These are phyloP conservation scores for Penicillium goetzii DNA, from an alignment of 495 filamentous ascomycete species.

Conservation along the genomic window DNA sequence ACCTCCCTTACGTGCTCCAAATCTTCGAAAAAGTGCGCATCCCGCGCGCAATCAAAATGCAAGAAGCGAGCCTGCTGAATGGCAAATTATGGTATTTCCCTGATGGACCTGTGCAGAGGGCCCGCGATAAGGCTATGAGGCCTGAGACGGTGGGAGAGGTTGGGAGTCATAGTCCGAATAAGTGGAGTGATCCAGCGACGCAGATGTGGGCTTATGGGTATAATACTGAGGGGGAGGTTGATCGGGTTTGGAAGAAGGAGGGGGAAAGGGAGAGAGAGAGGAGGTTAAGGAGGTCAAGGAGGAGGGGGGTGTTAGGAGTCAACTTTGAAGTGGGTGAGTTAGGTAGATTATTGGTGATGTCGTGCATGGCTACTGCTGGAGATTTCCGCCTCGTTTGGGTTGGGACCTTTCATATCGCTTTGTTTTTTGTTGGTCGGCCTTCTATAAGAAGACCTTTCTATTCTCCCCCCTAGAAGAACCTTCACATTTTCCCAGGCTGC, in stretches of 20 bases:
- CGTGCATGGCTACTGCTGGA: neutral
- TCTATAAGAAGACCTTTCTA: too few species aligned
- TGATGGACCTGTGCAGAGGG: slow-evolving; percentile 48
- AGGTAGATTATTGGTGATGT: neutral
- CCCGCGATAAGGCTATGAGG: slow-evolving; percentile 48
- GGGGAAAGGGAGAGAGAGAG: too few species aligned
- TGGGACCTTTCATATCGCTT: too few species aligned
- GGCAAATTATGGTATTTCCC: slow-evolving; percentile 50
- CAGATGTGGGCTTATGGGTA: slow-evolving; percentile 52
- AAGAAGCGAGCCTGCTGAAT: slow-evolving; percentile 42
- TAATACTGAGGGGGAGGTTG: slow-evolving; percentile 46
- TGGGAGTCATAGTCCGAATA: slow-evolving; percentile 47
- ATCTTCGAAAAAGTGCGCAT: slow-evolving; percentile 39
- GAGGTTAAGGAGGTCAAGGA: too few species aligned
- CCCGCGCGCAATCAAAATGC: slow-evolving; percentile 34
- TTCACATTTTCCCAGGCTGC: too few species aligned
- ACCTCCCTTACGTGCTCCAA: slow-evolving; percentile 21
- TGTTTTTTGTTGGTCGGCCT: too few species aligned
- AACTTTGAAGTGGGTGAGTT: neutral
- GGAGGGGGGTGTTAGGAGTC: neutral
- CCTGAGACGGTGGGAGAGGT: slow-evolving; percentile 24
- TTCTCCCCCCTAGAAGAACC: too few species aligned
- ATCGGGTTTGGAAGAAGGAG: slow-evolving; percentile 28
- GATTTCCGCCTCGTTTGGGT: too few species aligned
- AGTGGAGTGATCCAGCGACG: slow-evolving; percentile 53